These are phyloP conservation scores for Amphicarpaea edgeworthii DNA, from an alignment of 306 rosid genomes.

Conservation along the genomic window DNA sequence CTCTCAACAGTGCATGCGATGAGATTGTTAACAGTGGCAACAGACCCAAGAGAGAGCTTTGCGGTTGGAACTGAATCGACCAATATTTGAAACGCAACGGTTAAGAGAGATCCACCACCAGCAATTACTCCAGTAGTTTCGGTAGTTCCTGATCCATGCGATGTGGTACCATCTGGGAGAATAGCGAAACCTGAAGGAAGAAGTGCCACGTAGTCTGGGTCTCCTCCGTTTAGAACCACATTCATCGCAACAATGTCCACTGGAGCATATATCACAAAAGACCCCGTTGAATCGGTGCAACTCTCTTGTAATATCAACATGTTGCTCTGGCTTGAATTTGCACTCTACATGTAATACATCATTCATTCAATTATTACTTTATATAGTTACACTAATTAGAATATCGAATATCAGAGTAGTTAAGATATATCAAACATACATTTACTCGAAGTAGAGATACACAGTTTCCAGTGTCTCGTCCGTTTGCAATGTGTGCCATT, in stretches of 20 bases:
- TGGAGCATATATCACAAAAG: constrained; percentile 91
- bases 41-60: constrained; percentile 92
- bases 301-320: constrained; percentile 96
- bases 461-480: constrained; percentile 86
- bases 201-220: constrained; percentile 93
- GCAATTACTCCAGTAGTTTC: too few species aligned
- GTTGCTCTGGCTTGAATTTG: constrained; percentile 97
- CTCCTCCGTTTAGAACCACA: constrained; percentile 89
- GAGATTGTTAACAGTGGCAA: constrained; percentile 92
- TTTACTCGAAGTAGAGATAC: constrained; percentile 90
- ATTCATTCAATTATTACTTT: too few species aligned
- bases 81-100: constrained; percentile 95
- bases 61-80: constrained; percentile 96
- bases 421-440: constrained; percentile 48
- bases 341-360: too few species aligned
- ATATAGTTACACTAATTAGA: too few species aligned
- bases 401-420: too few species aligned
- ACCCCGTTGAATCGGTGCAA: constrained; percentile 77
- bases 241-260: constrained; percentile 93
- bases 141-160: too few species aligned
- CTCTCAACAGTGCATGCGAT: constrained; percentile 95
- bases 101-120: constrained; percentile 87
- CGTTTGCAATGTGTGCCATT: constrained; percentile 98
- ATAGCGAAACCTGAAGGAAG: constrained; percentile 98
- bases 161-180: constrained; percentile 76